Evolutionary conservation across 2,329 filamentous ascomycete genomes (phyloP), one percentile per base, ranked within the genome.

Genomic region (Moelleriella libera): DNA sequence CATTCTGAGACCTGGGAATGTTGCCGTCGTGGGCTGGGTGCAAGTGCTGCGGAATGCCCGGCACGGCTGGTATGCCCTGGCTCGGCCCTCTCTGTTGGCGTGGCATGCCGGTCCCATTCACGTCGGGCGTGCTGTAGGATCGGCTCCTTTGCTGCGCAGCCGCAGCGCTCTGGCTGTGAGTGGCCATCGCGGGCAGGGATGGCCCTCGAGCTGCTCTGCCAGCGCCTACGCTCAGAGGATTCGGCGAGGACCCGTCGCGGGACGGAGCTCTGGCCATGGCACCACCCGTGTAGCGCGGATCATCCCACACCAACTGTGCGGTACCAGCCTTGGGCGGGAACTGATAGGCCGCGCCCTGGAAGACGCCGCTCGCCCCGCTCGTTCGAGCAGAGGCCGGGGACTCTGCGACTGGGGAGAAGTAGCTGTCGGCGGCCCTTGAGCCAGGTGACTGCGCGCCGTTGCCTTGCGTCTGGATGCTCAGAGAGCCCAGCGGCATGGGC

Each of bases 101-200:
- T 59, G 73, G 70, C 45, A 74, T 74, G 52, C 76, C 74, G 47
- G 81, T 76, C 47, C 76, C 82, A 54, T 94, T 87, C 56, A 95
- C 95, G 62, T 97, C 89, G 6, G 92, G 90, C 52, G 89, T 96
- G 67, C 90, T 97, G 58, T 94, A 94, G 39, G 89, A 95, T 53
- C 92, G 79, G 67, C 86, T 83, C 54, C 88, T 77, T 59, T 83
- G 81, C 60, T 87, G 82, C 52, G 82, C 68, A 60, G 74, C 65
- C 52, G 73, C 69, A 56, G 73, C 69, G 11, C 2, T 37, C 55
- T 79, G 67, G 57, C 75, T 64, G 53, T 71, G 67, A 1, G 71
- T 69, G 12, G 80, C 71, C 74, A 87, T 82, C 14, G 78, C 83
- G 42, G 85, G 85, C 55, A 94, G 71, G 9, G 86, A 94, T 28